These are phyloP conservation scores for Cryphonectria naterciae DNA, from an alignment of 2,329 filamentous ascomycete genomes.

Conservation along the genomic window DNA sequence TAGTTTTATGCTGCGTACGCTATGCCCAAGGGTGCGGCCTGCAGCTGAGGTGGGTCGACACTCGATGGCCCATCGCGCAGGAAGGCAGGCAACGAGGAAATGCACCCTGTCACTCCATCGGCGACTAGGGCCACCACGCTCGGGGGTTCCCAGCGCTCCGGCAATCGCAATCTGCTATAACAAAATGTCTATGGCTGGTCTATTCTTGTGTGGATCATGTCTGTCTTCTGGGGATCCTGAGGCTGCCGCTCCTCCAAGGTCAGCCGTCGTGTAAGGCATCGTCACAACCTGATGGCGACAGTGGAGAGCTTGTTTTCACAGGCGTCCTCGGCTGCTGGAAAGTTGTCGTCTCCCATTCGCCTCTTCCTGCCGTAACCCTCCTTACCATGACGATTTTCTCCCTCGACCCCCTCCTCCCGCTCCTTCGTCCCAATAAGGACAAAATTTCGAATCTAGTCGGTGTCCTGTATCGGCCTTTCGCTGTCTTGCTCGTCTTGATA, in stretches of 20 bases:
- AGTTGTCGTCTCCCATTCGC: not conserved
- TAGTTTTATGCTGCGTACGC: not conserved
- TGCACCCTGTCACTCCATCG: conserved; percentile 1
- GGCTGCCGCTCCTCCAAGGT: not conserved
- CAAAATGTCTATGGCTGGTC: not conserved
- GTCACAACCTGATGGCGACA: not conserved
- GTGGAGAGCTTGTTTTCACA: not conserved
- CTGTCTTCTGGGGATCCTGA: conserved; percentile 6
- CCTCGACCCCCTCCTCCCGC: not conserved
- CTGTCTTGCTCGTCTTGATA: not conserved
- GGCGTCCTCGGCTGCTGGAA: not conserved
- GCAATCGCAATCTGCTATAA: not conserved
- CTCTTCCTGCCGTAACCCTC: not conserved
- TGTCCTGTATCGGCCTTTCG: not conserved
- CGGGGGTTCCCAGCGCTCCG: not conserved
- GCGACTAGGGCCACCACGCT: not conserved
- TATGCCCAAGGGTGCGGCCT: not conserved
- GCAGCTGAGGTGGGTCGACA: not conserved
- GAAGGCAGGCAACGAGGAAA: conserved; percentile 3
- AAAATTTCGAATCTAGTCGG: not conserved
- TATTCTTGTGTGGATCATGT: conserved; percentile 19
- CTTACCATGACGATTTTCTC: not conserved
- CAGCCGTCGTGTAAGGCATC: not conserved
- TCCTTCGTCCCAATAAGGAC: not conserved
- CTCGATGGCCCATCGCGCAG: not conserved